phyloP scores from a whole-genome alignment of 176 grass and related monocot genomes.

The Thalia dealbata region DNA sequence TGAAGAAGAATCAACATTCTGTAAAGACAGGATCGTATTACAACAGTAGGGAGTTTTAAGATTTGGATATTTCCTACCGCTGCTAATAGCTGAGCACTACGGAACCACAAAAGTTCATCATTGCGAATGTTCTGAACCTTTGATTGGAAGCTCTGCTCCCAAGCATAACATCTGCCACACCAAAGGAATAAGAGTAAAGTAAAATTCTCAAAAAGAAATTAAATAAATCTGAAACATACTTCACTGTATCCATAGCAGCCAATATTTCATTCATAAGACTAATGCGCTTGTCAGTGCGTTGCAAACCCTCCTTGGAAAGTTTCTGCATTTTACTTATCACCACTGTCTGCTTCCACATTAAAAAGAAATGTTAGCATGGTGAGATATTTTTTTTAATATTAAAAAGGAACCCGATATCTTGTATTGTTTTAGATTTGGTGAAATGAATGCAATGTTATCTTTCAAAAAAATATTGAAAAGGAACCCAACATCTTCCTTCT shows the following conservation, averaged over 20 bases:
- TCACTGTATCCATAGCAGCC: constrained; percentile 99
- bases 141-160: constrained; percentile 97
- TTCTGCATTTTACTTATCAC: constrained; percentile 98
- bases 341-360: constrained; percentile 44
- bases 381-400: too few relatives aligned
- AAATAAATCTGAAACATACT: constrained; percentile 49
- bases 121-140: constrained; percentile 85
- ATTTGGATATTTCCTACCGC: constrained; percentile 38
- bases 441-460: too few relatives aligned
- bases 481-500: too few relatives aligned
- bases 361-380: background rate
- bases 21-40: background rate
- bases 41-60: background rate
- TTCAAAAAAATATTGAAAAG: too few relatives aligned
- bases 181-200: constrained; percentile 1
- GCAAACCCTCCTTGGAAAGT: constrained; percentile 80
- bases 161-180: constrained; percentile 76
- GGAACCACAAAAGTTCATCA: constrained; percentile 97
- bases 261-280: constrained; percentile 98
- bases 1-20: constrained; percentile 12
- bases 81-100: constrained; percentile 71
- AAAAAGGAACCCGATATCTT: too few relatives aligned
- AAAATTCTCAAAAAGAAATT: background rate
- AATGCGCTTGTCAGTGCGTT: constrained; percentile 97
- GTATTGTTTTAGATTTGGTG: too few relatives aligned